phyloP scores from a whole-genome alignment of 2,329 filamentous ascomycete species.

The Talaromyces piceae region DNA sequence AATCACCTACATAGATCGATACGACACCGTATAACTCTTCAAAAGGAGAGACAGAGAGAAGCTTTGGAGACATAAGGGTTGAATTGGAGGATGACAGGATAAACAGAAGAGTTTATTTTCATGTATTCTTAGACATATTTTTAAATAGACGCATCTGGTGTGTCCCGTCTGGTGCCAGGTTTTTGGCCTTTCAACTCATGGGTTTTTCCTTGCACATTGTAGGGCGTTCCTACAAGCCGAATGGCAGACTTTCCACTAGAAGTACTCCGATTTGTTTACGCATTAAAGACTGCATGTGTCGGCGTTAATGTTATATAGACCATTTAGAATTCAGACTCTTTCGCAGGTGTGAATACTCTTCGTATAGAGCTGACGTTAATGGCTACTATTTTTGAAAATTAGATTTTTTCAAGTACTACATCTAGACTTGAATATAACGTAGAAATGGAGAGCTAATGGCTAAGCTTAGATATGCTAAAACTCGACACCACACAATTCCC shows the following conservation, averaged over 20 bases:
- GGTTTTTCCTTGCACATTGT: not conserved
- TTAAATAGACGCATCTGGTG: not conserved
- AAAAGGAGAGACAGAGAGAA: not conserved
- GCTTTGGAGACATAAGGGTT: not conserved
- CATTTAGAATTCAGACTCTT: not conserved
- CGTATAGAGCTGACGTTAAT: not conserved
- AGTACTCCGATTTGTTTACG: not conserved
- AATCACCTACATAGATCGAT: no score
- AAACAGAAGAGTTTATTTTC: not conserved
- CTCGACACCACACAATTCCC: no score
- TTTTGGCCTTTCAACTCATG: not conserved
- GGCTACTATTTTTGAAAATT: not conserved
- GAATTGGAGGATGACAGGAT: not conserved
- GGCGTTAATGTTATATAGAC: not conserved
- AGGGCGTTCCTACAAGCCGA: not conserved
- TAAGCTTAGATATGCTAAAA: no score
- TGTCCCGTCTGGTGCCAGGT: not conserved
- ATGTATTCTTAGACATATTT: not conserved
- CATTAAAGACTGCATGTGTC: not conserved
- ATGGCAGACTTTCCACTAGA: not conserved
- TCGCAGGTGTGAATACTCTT: not conserved
- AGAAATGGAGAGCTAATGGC: no score
- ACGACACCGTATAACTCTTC: not conserved
- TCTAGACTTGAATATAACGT: no score
- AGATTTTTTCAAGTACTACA: no score